Percentiles rank a stretch among this genome's conserved stretches.
phyloP scores from a whole-genome alignment of 2,329 filamentous ascomycete species.

The Phaeosphaeria sp. region DNA sequence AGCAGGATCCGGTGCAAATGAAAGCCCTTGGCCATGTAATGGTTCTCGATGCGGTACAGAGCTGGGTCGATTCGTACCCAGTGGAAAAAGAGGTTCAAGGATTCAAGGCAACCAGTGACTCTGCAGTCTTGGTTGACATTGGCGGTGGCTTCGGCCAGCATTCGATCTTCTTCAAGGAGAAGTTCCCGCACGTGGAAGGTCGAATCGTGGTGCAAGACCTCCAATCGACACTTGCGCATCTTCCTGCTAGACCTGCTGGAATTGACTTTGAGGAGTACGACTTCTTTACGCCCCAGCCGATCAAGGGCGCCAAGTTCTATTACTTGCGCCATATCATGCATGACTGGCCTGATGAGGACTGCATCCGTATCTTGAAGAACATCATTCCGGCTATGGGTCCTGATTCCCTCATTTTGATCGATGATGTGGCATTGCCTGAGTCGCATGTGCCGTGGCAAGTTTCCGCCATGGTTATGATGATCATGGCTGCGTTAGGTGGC shows the following conservation, averaged over 20 bases:
- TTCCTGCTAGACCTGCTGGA: conserved; percentile 18
- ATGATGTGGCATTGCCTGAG: conserved; percentile 41
- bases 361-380: conserved; percentile 32
- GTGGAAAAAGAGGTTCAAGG: conserved; percentile 16
- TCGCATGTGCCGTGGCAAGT: conserved; percentile 36
- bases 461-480: conserved; percentile 35
- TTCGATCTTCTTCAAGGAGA: conserved; percentile 26
- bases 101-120: conserved; percentile 19
- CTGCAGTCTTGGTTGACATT: conserved; percentile 37
- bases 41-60: conserved; percentile 26
- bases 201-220: conserved; percentile 37
- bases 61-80: conserved; percentile 31
- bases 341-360: conserved; percentile 40
- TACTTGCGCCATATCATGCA: conserved; percentile 43
- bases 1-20: conserved; percentile 32
- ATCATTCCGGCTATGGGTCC: conserved; percentile 34
- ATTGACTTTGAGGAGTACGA: conserved; percentile 40
- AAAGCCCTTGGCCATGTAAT: conserved; percentile 36
- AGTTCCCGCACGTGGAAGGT: conserved; percentile 16
- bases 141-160: conserved; percentile 44
- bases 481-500: conserved; percentile 33
- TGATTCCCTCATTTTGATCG: conserved; percentile 39
- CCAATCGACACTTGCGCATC: conserved; percentile 24
- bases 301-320: conserved; percentile 41
- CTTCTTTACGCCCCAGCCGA: conserved; percentile 40